Evolutionary conservation across 306 rosid species (phyloP).

Genomic region (Vigna unguiculata): DNA sequence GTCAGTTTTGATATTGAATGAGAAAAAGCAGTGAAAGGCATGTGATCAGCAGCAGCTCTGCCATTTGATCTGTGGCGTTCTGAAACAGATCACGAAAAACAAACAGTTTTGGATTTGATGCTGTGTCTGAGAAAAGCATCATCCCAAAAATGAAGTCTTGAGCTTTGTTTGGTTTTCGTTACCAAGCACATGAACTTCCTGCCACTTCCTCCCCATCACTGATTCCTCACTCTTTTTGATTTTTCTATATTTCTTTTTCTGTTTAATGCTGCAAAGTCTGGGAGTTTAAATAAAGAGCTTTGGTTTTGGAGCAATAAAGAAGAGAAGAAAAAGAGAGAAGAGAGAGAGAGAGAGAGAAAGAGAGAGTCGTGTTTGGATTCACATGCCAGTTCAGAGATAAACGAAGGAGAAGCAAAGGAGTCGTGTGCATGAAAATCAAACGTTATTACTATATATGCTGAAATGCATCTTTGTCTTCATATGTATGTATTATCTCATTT

Average conservation of each 20-base stretch:
- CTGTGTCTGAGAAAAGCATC: conserved; percentile 46
- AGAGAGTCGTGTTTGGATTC: conserved; percentile 47
- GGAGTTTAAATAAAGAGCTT: conserved; percentile 47
- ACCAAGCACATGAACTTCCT: conserved; percentile 43
- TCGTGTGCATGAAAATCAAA: conserved; percentile 51
- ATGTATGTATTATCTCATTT: not conserved
- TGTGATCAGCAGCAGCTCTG: conserved; percentile 55
- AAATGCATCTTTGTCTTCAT: conserved; percentile 22
- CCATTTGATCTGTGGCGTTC: conserved; percentile 42
- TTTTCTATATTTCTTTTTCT: conserved; percentile 32
- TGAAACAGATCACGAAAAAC: conserved; percentile 43
- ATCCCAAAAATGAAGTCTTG: conserved; percentile 3
- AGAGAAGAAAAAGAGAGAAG: conserved; percentile 39
- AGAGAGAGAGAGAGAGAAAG: conserved; percentile 37
- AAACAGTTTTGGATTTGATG: conserved; percentile 42
- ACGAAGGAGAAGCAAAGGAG: conserved; percentile 38
- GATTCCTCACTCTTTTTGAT: conserved; percentile 6
- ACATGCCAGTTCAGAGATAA: conserved; percentile 39
- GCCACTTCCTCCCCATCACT: conserved; percentile 39
- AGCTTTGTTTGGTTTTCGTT: conserved; percentile 28
- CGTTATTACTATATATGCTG: conserved; percentile 29
- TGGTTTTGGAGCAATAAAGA: conserved; percentile 43
- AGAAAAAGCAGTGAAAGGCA: conserved; percentile 52
- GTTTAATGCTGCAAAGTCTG: conserved; percentile 43
- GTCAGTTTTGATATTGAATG: conserved; percentile 27